Base-by-base conservation (phyloP, 108 stramenopile genomes). In the Mediolabrus comicus region DNA sequence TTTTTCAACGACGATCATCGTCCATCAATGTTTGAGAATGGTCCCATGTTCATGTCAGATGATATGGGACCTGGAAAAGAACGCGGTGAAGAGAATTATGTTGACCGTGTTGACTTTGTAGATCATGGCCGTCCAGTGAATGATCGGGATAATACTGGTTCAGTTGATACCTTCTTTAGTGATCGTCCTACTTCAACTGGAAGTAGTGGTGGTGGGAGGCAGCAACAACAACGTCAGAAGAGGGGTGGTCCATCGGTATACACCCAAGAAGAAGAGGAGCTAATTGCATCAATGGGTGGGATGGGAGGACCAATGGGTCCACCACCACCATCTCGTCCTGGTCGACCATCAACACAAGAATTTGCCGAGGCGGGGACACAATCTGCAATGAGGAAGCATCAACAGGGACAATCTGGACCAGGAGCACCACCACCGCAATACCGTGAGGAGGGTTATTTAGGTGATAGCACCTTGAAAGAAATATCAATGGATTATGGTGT, bases 381-480 rank as follows among this genome's bases (percentile, higher is more conserved):
- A 27, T 25, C 26, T 53, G 53, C 26, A 25, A 53, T 53, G 53
- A 54, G 43, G 30, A 69, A 69, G 29, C 30, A 46, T 12, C 41
- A 17, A 58, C 41, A 49, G 1, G 28, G 76, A 52, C 28, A 56
- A n/a, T 28, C 25, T 14, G 64, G 30, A 12, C 19, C 25, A 38
- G 67, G 62, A 29, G n/a, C 30, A 13, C 38, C 49, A 43, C 39
- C 32, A 28, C 28, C 55, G 13, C 55, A 32, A 4, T 64, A 62
- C 35, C 79, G 93, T 11, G 87, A 91, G 62, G 71, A 68, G 32
- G 93, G 93, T 19, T 94, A 77, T 53, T 71, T 95, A 49, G 94
- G 94, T 59, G 94, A 95, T 43, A 87, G 72, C 25, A 91, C 94
- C 11, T 63, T 95, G 29, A 55, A 43, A 9, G 90, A 95, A 64